Percentiles rank a stretch among this genome's conserved stretches.
These are phyloP conservation scores for Chlorokybus atmophyticus DNA, from an alignment of 139 green algal species.

Conservation along the genomic window DNA sequence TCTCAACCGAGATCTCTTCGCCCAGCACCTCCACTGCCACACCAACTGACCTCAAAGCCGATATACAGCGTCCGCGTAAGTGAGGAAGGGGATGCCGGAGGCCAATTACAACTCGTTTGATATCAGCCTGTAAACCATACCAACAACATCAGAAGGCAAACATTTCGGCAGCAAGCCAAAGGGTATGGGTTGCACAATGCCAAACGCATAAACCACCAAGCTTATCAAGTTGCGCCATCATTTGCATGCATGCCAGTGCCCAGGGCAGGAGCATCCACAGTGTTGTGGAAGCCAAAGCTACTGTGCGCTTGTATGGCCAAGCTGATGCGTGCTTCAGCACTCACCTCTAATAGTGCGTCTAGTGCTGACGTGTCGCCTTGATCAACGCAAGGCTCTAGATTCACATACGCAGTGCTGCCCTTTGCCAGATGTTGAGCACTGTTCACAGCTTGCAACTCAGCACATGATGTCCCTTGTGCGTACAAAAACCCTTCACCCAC, in stretches of 20 bases:
- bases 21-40: conserved; percentile 55
- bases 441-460: conserved; percentile 19
- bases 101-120: conserved; percentile 80
- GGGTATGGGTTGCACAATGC: not conserved
- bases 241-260: not conserved
- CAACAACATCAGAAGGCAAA: too few species aligned
- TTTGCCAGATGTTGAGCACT: not conserved
- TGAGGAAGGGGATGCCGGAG: conserved; percentile 70
- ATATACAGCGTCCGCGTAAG: conserved; percentile 44
- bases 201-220: not conserved
- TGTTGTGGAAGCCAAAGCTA: not conserved
- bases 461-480: conserved; percentile 16
- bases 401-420: conserved; percentile 75
- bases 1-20: not conserved
- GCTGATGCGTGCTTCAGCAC: not conserved
- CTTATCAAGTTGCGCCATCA: not conserved
- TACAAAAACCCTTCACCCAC: conserved; percentile 18
- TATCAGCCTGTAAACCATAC: conserved; percentile 33
- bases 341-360: conserved; percentile 43
- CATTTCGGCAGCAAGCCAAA: not conserved
- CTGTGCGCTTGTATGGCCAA: not conserved
- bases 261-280: not conserved
- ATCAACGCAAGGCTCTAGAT: conserved; percentile 79
- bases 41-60: conserved; percentile 44
- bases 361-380: conserved; percentile 63